These are phyloP conservation scores for Albophoma yamanashiensis DNA, from an alignment of 2,329 filamentous ascomycete species.

Conservation along the genomic window DNA sequence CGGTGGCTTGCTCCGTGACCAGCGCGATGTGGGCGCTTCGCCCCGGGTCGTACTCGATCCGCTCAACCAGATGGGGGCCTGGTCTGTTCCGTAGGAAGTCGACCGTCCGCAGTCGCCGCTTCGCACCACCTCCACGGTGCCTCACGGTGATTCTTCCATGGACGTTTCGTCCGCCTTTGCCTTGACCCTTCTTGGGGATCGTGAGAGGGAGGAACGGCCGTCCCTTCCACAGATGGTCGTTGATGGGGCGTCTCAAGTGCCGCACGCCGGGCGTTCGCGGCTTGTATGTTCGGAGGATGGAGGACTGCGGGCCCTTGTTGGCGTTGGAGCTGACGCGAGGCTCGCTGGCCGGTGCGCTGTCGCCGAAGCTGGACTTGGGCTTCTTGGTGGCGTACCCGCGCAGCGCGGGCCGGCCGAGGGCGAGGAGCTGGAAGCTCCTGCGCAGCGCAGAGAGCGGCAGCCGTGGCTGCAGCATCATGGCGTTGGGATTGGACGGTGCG, in stretches of 20 bases:
- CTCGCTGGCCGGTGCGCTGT: conserved; percentile 9
- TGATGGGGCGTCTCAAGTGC: conserved; percentile 84
- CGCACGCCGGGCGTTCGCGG: conserved; percentile 86
- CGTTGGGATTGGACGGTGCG: background rate
- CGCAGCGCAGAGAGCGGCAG: conserved; percentile 17
- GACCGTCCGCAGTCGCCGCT: conserved; percentile 82
- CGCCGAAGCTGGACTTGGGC: conserved; percentile 8
- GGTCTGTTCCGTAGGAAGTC: conserved; percentile 74
- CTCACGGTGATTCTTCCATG: conserved; percentile 77
- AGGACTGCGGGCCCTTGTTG: conserved; percentile 20
- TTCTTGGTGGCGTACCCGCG: conserved; percentile 20
- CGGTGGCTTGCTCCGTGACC: conserved; percentile 62
- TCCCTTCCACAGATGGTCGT: conserved; percentile 95
- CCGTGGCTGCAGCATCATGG: conserved; percentile 19
- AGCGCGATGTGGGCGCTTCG: conserved; percentile 90
- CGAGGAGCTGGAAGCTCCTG: conserved; percentile 16
- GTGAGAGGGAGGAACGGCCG: conserved; percentile 74
- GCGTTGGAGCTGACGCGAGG: conserved; percentile 9
- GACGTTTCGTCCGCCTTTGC: conserved; percentile 86
- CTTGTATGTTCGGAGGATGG: conserved; percentile 72
- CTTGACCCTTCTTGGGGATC: conserved; percentile 83
- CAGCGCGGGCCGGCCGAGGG: conserved; percentile 13
- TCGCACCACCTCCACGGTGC: conserved; percentile 85
- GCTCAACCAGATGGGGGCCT: conserved; percentile 79
- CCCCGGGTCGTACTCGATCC: conserved; percentile 93